Conservation (phyloP, 371 early-diverging fungal genomes). For the Nosema granulosis region DNA sequence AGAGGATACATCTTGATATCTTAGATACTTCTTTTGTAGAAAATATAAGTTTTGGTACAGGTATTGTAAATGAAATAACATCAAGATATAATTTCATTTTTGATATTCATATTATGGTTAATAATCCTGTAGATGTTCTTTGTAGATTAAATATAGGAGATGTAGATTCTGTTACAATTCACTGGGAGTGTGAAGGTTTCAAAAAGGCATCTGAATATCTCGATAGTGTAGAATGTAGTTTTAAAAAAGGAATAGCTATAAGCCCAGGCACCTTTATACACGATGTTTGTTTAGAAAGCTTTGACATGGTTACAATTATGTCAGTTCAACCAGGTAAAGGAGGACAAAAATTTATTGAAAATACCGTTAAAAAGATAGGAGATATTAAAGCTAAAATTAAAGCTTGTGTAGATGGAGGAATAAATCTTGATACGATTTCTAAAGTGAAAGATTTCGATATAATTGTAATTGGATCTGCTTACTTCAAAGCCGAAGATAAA, state of each 20-base stretch:
- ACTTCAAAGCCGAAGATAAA: constrained; percentile 71
- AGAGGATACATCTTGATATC: constrained; percentile 60
- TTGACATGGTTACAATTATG: constrained; percentile 89
- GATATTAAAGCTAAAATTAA: constrained; percentile 66
- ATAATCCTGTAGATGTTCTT: constrained; percentile 51
- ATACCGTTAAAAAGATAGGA: constrained; percentile 38
- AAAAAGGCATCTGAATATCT: background rate
- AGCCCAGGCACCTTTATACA: constrained; percentile 82
- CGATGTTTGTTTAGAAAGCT: constrained; percentile 69
- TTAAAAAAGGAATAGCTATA: constrained; percentile 85
- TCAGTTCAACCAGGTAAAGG: constrained; percentile 72
- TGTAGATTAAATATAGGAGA: constrained; percentile 39
- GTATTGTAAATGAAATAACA: constrained; percentile 56
- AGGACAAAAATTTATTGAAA: constrained; percentile 55
- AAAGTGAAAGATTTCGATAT: constrained; percentile 82
- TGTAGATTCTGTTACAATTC: constrained; percentile 49
- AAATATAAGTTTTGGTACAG: constrained; percentile 62
- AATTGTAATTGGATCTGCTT: constrained; percentile 89
- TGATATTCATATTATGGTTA: constrained; percentile 65
- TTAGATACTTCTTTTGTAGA: constrained; percentile 61
- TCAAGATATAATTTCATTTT: constrained; percentile 50
- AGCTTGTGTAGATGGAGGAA: constrained; percentile 93
- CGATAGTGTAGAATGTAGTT: constrained; percentile 70
- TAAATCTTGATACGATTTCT: constrained; percentile 78
- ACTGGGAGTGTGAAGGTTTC: constrained; percentile 21